Conservation (phyloP, 1,139 yeast species). For the Yamadazyma diddensiae region DNA sequence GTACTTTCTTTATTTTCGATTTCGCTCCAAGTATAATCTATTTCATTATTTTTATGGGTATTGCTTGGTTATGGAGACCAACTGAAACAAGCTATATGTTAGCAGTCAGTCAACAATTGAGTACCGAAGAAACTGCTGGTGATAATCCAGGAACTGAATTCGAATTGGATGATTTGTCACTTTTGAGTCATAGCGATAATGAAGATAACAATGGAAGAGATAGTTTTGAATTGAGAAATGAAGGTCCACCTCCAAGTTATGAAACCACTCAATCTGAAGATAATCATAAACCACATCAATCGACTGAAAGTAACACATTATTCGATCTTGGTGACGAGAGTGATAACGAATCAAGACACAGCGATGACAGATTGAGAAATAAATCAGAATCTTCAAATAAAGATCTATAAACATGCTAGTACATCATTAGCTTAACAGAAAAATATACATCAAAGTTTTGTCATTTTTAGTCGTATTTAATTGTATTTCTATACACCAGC, state of each 20-base stretch:
- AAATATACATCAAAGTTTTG: slow-evolving; percentile 7
- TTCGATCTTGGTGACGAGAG: slow-evolving; percentile 36
- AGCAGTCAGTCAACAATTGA: slow-evolving; percentile 90
- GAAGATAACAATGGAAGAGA: slow-evolving; percentile 24
- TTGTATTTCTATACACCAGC: slow-evolving; percentile 21
- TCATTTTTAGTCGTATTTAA: not conserved
- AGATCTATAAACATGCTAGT: not conserved
- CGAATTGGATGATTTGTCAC: slow-evolving; percentile 71
- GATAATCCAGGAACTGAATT: slow-evolving; percentile 53
- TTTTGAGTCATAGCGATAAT: slow-evolving; percentile 49
- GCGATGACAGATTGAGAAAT: slow-evolving; percentile 28
- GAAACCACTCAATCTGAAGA: slow-evolving; percentile 16
- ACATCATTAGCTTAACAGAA: not conserved
- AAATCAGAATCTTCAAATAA: not conserved
- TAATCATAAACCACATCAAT: slow-evolving; percentile 11
- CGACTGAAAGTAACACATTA: slow-evolving; percentile 23
- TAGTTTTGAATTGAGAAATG: slow-evolving; percentile 35
- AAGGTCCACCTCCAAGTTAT: slow-evolving; percentile 26
- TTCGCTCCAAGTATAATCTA: slow-evolving; percentile 95
- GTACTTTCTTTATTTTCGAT: slow-evolving; percentile 82
- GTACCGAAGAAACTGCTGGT: slow-evolving; percentile 65
- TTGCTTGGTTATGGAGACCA: slow-evolving; percentile 96
- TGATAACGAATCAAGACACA: slow-evolving; percentile 26
- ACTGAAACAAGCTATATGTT: slow-evolving; percentile 92
- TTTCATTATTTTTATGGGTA: slow-evolving; percentile 75